Base-by-base conservation (phyloP, 768 basidiomycete species). In the Podaxis sp. region DNA sequence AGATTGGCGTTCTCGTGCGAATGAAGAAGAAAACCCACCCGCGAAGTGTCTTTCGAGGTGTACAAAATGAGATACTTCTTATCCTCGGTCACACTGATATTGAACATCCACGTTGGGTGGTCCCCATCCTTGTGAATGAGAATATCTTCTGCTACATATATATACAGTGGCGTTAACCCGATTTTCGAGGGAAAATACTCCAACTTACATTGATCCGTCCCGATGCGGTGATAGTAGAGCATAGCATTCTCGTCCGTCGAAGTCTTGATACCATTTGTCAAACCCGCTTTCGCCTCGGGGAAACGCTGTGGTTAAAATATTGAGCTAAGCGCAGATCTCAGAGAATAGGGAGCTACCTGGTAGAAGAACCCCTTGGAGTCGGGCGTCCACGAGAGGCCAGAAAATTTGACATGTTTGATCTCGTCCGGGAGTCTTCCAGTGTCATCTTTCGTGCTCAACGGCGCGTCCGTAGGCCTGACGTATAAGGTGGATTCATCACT, bases 361-460 rank as follows among this genome's bases (percentile, higher is more conserved):
- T 95, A 95, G 75, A 94, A 91, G 74, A 94, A 92, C 1, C 93
- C 92, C 64, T 86, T 87, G 59, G 85, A 87, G 73, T 93, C 90
- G 60, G 85, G 84, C 3, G 87, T 87, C 93, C 92, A 94, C 28
- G 79, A 77, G 48, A 93, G 80, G 11, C 77, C 73, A 0, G 88
- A 89, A 74, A 91, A 93, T 71, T 94, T 94, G 65, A 91, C 89
- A 69, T 84, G 89, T 59, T 87, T 82, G 58, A 93, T 74, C 64
- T 87, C 87, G 50, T 94, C 92, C 3, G 78, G 66, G 40, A 92
- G 79, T 49, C 86, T 78, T 38, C 77, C 78, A 20, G 81, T 76
- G 66, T 87, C 80, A 40, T 76, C 77, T 0, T 79, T 76, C 4
- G 74, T 71, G 7, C 78, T 76, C 64, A 92, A 77, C 2, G 90